Evolutionary conservation across 2,329 filamentous ascomycete genomes (phyloP).

Genomic region (Paramyrothecium sp.): DNA sequence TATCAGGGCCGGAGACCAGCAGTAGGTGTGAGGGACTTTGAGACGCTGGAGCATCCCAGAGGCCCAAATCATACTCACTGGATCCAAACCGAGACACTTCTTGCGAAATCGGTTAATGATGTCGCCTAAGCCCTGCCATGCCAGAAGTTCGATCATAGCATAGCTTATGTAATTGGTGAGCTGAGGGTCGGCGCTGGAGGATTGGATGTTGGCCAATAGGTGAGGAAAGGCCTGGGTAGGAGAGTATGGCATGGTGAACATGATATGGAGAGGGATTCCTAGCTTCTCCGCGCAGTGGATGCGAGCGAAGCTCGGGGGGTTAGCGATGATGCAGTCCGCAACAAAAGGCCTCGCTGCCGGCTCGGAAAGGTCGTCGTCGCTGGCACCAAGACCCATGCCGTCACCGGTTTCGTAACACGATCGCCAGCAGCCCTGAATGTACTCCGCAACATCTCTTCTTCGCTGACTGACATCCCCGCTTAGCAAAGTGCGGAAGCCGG

Average conservation of each 20-base stretch:
- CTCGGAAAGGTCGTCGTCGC: background rate
- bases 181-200: background rate
- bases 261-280: background rate
- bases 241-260: background rate
- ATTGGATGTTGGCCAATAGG: background rate
- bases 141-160: slow-evolving; percentile 63
- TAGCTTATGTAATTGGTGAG: slow-evolving; percentile 1
- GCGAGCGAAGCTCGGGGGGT: slow-evolving; percentile 1
- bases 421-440: slow-evolving; percentile 27
- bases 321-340: slow-evolving; percentile 1
- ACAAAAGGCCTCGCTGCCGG: background rate
- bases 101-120: slow-evolving; percentile 83
- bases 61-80: slow-evolving; percentile 75
- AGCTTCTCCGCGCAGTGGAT: background rate
- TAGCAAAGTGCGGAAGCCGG: slow-evolving; percentile 19
- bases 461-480: slow-evolving; percentile 23
- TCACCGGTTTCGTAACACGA: slow-evolving; percentile 39
- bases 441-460: slow-evolving; percentile 19
- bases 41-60: slow-evolving; percentile 74
- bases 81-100: slow-evolving; percentile 67
- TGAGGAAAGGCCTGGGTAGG: background rate
- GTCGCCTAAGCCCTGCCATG: slow-evolving; percentile 71
- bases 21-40: slow-evolving; percentile 80
- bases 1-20: slow-evolving; percentile 78
- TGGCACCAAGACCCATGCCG: slow-evolving; percentile 39